Evolutionary conservation across 108 stramenopile genomes (phyloP), one percentile per base, ranked within the genome.

Genomic region (Cyclotella baltica): DNA sequence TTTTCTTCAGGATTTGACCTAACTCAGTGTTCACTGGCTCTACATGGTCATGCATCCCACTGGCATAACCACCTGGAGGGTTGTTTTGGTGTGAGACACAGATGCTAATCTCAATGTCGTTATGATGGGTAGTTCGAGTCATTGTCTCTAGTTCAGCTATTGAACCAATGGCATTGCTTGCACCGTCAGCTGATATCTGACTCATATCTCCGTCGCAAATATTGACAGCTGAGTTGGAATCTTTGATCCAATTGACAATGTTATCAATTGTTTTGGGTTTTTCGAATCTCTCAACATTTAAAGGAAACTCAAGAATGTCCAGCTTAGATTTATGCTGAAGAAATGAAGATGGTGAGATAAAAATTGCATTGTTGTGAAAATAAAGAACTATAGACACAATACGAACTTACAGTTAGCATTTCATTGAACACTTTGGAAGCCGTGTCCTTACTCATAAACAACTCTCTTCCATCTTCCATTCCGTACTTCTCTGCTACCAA

Each of bases 111-210:
- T 55, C 16, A 13, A 70, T 36, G 8, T 70, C 70, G 57, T 57
- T 70, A 10, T 33, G 15, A 22, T 51, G 34, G 22, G n/a, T 16
- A 23, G 33, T 29, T 5, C 55, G 53, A 38, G 70, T 27, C 22
- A 56, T 13, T 25, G 13, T 30, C 36, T 70, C 70, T 25, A 27
- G 57, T 36, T 70, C 68, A n/a, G 50, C 31, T 31, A 70, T 34
- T 16, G 68, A 70, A 35, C 68, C 68, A 34, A 70, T 70, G 3
- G 70, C 70, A 48, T 70, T 70, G 18, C 48, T 51, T 48, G 67
- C 67, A 51, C 67, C 67, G 29, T 68, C 46, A 16, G 67, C 48
- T 19, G 67, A 51, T 23, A 68, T 25, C 40, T 38, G 34, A 65
- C 23, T 40, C n/a, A 40, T 22, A 37, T 65, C n/a, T 16, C 3